phyloP scores from a whole-genome alignment of 352 stramenopile genomes.

The Phytophthora chlamydospora region DNA sequence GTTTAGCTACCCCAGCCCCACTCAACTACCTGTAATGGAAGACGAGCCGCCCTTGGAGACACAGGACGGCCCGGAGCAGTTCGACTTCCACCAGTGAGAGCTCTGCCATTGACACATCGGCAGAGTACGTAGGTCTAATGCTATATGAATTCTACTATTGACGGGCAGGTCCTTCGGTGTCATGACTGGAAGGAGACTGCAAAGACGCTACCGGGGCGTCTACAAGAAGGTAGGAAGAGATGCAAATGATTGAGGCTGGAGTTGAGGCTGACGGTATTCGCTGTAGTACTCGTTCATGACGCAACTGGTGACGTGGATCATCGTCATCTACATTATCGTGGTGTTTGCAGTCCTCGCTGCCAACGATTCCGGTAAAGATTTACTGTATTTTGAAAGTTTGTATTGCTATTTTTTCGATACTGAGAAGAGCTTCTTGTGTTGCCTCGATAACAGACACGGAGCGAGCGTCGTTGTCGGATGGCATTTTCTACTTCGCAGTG shows the following conservation, averaged over 20 bases:
- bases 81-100: conserved; percentile 45
- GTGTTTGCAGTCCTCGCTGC: conserved; percentile 47
- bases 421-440: background rate
- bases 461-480: conserved; percentile 37
- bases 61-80: conserved; percentile 40
- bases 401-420: conserved; percentile 5
- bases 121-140: conserved; percentile 1
- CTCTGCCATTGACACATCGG: background rate
- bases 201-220: conserved; percentile 61
- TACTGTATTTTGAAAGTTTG: conserved; percentile 11
- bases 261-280: too few species aligned
- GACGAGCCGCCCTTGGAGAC: conserved; percentile 23
- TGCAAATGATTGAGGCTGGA: too few species aligned
- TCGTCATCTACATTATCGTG: conserved; percentile 61
- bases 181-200: conserved; percentile 61
- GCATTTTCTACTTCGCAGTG: conserved; percentile 57
- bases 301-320: conserved; percentile 57
- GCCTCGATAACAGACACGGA: conserved; percentile 8
- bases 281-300: conserved; percentile 53
- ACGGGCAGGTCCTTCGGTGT: conserved; percentile 50
- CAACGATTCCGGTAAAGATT: conserved; percentile 25
- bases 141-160: conserved; percentile 1
- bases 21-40: conserved; percentile 14
- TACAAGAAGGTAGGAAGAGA: conserved; percentile 47
- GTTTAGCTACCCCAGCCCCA: conserved; percentile 10